These are phyloP conservation scores for Diaporthe ampelina DNA, from an alignment of 2,329 filamentous ascomycete species.

Conservation along the genomic window DNA sequence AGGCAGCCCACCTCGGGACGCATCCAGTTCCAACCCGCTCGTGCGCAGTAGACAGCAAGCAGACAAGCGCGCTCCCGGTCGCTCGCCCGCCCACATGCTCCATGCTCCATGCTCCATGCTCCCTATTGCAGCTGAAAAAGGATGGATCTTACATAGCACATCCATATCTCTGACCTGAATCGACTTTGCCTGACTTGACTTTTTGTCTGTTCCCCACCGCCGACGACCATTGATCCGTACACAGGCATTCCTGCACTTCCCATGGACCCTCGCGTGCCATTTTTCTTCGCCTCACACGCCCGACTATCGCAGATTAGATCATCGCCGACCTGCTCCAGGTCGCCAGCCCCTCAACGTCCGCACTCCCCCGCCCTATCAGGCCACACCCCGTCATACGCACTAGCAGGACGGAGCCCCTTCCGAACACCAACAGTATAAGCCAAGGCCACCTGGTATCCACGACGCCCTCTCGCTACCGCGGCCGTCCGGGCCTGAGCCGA, in stretches of 20 bases:
- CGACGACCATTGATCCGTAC: neutral
- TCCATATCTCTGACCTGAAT: neutral
- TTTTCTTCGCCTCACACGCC: conserved; percentile 8
- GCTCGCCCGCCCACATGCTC: neutral
- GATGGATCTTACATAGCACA: conserved; percentile 9
- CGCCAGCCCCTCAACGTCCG: conserved; percentile 19
- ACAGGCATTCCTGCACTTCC: neutral
- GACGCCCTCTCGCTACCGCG: neutral
- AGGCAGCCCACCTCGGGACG: conserved; percentile 9
- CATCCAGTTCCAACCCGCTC: neutral
- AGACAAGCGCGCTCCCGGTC: conserved; percentile 1
- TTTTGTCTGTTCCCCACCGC: conserved; percentile 20
- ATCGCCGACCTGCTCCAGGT: conserved; percentile 15
- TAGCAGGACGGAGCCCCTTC: neutral
- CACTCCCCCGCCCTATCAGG: conserved; percentile 5
- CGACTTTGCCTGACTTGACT: conserved; percentile 6
- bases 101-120: neutral
- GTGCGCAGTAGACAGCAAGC: neutral
- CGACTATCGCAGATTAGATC: conserved; percentile 19
- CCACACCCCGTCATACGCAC: neutral
- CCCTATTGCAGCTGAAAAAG: conserved; percentile 13
- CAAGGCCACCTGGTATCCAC: conserved; percentile 7
- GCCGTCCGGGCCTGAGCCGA: conserved; percentile 12
- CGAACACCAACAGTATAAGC: neutral
- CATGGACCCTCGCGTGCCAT: neutral